Base-by-base conservation (phyloP, 2,329 filamentous ascomycete genomes). In the Aureobasidium leucospermi region DNA sequence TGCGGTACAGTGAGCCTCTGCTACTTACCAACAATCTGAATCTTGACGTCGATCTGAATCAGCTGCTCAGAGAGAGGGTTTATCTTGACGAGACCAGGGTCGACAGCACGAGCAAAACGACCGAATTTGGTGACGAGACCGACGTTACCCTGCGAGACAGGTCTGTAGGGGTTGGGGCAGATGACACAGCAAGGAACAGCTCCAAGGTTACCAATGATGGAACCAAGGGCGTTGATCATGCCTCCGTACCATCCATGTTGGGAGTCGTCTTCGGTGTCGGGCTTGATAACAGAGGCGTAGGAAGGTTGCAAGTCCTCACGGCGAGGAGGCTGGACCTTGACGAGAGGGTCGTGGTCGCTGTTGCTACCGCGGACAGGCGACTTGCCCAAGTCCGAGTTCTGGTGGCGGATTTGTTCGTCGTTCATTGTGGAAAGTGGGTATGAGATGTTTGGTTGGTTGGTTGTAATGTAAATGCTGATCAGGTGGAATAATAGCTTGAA, bases 101-200 rank as follows among this genome's bases (percentile, higher is more conserved):
- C 94, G 65, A 97, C 93, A 10, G 94, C 91, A 74, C 92, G 89
- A 75, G 96, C 90, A 78, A 99, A 97, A 65, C 86, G 82, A 67
- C 94, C 94, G 66, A 99, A 99, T 75, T 93, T 95, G 70, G 92
- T 96, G 71, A 99, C 87, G 46, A 99, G 82, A 62, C 94, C 94
- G 51, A 99, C 94, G 67, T 96, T 92, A 67, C 94, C 94, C 78
- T 97, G 94, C 59, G 83, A 79, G 61, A 99, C 93, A 49, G 85
- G 86, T 79, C 95, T 96, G 82, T 92, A 97, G 2, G 93, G 94
- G 77, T 99, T 99, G 52, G 94, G 94, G 78, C 89, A 96, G 76
- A 86, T 79, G 71, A 96, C 76, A 73, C 92, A 96, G 84, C 92
- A 96, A 4, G 94, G 94, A 66, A 97, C 81, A 16, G 94, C 91